Conservation (phyloP, 2,329 filamentous ascomycete genomes). For the Sclerotinia subarctica region DNA sequence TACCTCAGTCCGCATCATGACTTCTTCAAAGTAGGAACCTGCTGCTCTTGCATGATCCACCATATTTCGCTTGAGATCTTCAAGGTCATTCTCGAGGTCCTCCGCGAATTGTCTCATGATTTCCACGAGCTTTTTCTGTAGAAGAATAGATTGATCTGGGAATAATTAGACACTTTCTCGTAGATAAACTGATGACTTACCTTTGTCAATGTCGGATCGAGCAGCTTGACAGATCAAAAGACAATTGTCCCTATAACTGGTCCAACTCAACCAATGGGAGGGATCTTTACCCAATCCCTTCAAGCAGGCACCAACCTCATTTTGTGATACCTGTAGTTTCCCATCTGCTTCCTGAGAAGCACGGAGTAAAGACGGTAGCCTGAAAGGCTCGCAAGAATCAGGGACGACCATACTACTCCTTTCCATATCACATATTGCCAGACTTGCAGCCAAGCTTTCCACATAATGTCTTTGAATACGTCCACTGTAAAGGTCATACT, state of each 20-base stretch:
- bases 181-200: slow-evolving; percentile 33
- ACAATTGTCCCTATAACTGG: slow-evolving; percentile 59
- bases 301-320: slow-evolving; percentile 49
- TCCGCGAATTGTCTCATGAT: slow-evolving; percentile 34
- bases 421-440: slow-evolving; percentile 61
- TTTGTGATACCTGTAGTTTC: slow-evolving; percentile 31
- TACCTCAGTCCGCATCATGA: slow-evolving; percentile 27
- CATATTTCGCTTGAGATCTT: slow-evolving; percentile 28
- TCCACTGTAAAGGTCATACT: slow-evolving; percentile 33
- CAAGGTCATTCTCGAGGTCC: slow-evolving; percentile 31
- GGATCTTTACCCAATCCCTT: slow-evolving; percentile 51
- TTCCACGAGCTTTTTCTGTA: slow-evolving; percentile 34
- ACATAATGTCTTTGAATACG: slow-evolving; percentile 45
- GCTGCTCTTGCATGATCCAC: slow-evolving; percentile 25
- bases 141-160: slow-evolving; percentile 35
- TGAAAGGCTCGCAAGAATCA: slow-evolving; percentile 48
- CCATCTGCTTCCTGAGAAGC: slow-evolving; percentile 40
- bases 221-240: slow-evolving; percentile 60
- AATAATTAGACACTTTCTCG: slow-evolving; percentile 22
- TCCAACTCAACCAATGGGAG: slow-evolving; percentile 63
- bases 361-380: slow-evolving; percentile 34
- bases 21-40: slow-evolving; percentile 31
- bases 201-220: slow-evolving; percentile 56
- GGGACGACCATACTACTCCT: slow-evolving; percentile 51
- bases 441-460: slow-evolving; percentile 57